These are phyloP conservation scores for Rhizodiscina lignyota DNA, from an alignment of 495 filamentous ascomycete genomes.

Conservation along the genomic window DNA sequence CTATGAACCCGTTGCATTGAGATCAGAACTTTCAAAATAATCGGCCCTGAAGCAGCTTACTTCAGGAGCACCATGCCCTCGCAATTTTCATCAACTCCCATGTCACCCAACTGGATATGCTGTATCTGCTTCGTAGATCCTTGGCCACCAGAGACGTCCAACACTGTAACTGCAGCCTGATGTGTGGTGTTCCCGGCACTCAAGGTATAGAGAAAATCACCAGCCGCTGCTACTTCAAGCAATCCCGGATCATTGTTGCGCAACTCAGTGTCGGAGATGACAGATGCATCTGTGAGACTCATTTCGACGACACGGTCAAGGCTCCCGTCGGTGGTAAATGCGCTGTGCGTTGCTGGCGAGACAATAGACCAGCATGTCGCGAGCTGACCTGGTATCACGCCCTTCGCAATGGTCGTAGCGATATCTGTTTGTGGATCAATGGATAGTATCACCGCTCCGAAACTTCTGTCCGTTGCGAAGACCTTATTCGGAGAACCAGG, in stretches of 20 bases:
- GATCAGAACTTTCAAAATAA: too few species aligned
- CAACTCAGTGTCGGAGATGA: constrained; percentile 25
- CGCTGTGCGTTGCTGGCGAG: constrained; percentile 23
- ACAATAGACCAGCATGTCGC: constrained; percentile 41
- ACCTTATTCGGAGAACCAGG: constrained; percentile 21
- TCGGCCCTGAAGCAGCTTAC: too few species aligned
- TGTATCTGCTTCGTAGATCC: constrained; percentile 16
- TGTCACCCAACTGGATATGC: constrained; percentile 5
- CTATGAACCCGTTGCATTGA: too few species aligned
- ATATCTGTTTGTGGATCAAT: constrained; percentile 9
- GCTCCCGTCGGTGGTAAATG: constrained; percentile 36
- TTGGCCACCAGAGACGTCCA: constrained; percentile 27
- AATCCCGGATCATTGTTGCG: constrained; percentile 30
- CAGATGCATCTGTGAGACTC: constrained; percentile 21
- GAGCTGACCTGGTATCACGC: constrained; percentile 28
- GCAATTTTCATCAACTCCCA: constrained; percentile 6
- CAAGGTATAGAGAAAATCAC: constrained; percentile 36
- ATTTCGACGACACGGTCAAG: constrained; percentile 37
- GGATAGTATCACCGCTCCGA: constrained; percentile 31
- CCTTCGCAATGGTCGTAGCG: constrained; percentile 3
- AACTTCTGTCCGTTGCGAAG: constrained; percentile 37
- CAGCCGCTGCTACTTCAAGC: constrained; percentile 34
- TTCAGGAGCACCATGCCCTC: constrained; percentile 10
- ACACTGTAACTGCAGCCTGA: constrained; percentile 29
- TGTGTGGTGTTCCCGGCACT: constrained; percentile 32